These are phyloP conservation scores for Paraconiothyrium sp. DNA, from an alignment of 2,329 filamentous ascomycete species.

Conservation along the genomic window DNA sequence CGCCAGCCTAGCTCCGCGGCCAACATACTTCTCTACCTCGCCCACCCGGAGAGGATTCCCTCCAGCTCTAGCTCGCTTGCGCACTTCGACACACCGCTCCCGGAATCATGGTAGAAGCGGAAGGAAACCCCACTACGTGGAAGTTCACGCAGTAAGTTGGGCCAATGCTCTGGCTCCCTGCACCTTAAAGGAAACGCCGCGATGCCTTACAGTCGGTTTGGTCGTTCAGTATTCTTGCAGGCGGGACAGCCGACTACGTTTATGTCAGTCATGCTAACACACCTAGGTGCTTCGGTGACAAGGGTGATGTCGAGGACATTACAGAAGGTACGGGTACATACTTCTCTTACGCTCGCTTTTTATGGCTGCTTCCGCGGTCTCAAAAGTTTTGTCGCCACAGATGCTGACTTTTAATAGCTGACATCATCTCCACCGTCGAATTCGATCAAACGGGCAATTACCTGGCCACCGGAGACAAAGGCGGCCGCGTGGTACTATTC, in stretches of 20 bases:
- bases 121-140: slow-evolving; percentile 94
- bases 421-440: slow-evolving; percentile 91
- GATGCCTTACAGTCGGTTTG: background rate
- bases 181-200: background rate
- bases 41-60: slow-evolving; percentile 21
- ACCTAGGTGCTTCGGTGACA: slow-evolving; percentile 95
- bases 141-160: slow-evolving; percentile 96
- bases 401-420: slow-evolving; percentile 63
- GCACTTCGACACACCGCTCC: slow-evolving; percentile 25
- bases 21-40: slow-evolving; percentile 20
- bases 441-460: slow-evolving; percentile 93
- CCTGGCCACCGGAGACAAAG: slow-evolving; percentile 89
- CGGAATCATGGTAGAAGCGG: slow-evolving; percentile 91
- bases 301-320: slow-evolving; percentile 98
- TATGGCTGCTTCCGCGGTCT: background rate
- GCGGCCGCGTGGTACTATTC: slow-evolving; percentile 84
- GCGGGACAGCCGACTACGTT: background rate
- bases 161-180: slow-evolving; percentile 1
- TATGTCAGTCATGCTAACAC: slow-evolving; percentile 33
- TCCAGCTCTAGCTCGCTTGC: slow-evolving; percentile 27
- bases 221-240: background rate
- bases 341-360: slow-evolving; percentile 2
- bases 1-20: slow-evolving; percentile 24
- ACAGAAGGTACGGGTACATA: slow-evolving; percentile 76
- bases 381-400: slow-evolving; percentile 12